These are phyloP conservation scores for Amoebophrya sp. DNA, from an alignment of 169 alveolate species.

Conservation along the genomic window DNA sequence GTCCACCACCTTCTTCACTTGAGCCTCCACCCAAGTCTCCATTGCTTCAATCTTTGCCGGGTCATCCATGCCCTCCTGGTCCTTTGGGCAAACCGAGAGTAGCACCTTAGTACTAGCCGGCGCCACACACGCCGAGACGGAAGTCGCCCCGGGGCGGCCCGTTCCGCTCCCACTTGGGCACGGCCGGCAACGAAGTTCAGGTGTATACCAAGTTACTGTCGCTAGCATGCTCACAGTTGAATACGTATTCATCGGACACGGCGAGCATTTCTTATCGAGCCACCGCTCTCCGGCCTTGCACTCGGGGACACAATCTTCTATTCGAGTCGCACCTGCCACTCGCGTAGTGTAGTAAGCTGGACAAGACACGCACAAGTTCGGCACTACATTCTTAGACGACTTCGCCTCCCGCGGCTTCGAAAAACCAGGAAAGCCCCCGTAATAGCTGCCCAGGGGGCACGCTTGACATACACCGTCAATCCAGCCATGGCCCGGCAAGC, in stretches of 20 bases:
- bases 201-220: neutral
- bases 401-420: too few relatives aligned
- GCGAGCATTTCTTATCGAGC: neutral
- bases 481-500: too few relatives aligned
- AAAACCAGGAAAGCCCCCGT: too few relatives aligned
- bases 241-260: neutral
- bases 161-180: neutral
- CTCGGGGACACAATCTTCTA: neutral
- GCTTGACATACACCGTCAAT: too few relatives aligned
- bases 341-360: neutral
- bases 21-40: too few relatives aligned
- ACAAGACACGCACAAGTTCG: too few relatives aligned
- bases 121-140: neutral
- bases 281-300: neutral
- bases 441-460: too few relatives aligned
- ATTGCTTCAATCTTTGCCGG: too few relatives aligned
- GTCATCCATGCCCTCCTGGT: neutral
- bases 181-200: neutral
- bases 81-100: neutral
- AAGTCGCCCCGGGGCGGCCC: neutral
- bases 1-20: too few relatives aligned
- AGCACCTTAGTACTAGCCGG: neutral
- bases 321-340: neutral
- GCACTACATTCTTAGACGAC: too few relatives aligned
- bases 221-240: neutral